Percentiles rank a stretch among this genome's conserved stretches.
Evolutionary conservation across 1,284 basidiomycete genomes (phyloP).

Genomic region (Cerrena zonata): DNA sequence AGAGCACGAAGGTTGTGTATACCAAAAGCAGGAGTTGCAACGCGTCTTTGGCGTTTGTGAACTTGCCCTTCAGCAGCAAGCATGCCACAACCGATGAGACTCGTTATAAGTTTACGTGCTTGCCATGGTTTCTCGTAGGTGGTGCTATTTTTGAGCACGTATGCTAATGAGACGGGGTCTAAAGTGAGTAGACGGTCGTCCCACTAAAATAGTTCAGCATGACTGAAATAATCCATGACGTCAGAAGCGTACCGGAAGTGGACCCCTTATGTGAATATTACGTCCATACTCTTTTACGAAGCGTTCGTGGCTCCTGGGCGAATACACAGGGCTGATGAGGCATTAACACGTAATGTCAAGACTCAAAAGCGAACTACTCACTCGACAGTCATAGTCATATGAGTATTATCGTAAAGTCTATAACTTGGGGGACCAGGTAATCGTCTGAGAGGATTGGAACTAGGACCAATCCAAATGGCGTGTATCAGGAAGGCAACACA

Average conservation of each 20-base stretch:
- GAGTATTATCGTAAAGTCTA: conserved; percentile 42
- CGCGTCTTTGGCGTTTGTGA: conserved; percentile 70
- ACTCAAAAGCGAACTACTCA: conserved; percentile 26
- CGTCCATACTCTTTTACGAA: conserved; percentile 39
- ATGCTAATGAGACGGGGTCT: conserved; percentile 63
- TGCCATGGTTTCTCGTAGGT: conserved; percentile 78
- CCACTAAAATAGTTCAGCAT: conserved; percentile 43
- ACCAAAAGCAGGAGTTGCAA: conserved; percentile 73
- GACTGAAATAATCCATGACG: not conserved
- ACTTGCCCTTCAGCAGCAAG: conserved; percentile 68
- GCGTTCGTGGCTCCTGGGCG: conserved; percentile 47
- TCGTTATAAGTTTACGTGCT: conserved; percentile 64
- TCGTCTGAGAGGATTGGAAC: conserved; percentile 44
- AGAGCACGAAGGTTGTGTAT: conserved; percentile 65
- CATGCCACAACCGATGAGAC: conserved; percentile 72
- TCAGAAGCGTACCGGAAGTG: conserved; percentile 50
- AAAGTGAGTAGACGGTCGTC: conserved; percentile 71
- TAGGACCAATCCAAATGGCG: conserved; percentile 34
- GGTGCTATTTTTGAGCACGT: conserved; percentile 63
- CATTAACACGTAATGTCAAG: conserved; percentile 2
- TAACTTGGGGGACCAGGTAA: conserved; percentile 55
- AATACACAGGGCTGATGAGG: conserved; percentile 45
- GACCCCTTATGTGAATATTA: conserved; percentile 54
- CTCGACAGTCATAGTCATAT: conserved; percentile 55
- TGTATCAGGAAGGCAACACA: conserved; percentile 21